phyloP scores from a whole-genome alignment of 108 stramenopile genomes.

The Chaetoceros muelleri region DNA sequence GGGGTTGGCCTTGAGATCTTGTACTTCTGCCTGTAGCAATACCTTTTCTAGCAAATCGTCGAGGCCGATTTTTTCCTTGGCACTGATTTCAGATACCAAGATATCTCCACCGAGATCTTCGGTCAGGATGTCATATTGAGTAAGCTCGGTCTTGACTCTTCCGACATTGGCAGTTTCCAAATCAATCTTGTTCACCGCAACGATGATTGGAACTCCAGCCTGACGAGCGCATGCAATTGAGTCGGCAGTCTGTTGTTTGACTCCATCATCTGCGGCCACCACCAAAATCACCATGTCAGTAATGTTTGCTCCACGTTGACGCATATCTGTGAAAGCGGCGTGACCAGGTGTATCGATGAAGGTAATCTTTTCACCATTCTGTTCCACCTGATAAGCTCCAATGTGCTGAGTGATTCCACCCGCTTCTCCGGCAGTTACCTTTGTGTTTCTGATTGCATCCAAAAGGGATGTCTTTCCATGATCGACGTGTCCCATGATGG shows the following conservation, averaged over 20 bases:
- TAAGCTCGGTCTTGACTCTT: constrained; percentile 79
- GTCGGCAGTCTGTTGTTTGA: constrained; percentile 96
- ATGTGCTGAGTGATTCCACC: constrained; percentile 99
- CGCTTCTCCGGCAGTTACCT: constrained; percentile 91
- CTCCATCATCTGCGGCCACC: constrained; percentile 98
- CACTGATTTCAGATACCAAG: constrained; percentile 84
- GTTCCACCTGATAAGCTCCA: constrained; percentile 84
- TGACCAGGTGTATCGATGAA: constrained; percentile 99
- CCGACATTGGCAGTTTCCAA: constrained; percentile 74
- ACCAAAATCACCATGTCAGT: constrained; percentile 99
- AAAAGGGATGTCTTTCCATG: constrained; percentile 99
- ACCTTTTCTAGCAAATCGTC: constrained; percentile 90
- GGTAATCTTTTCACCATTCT: constrained; percentile 71
- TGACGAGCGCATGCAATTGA: constrained; percentile 88
- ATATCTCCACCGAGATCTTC: constrained; percentile 94
- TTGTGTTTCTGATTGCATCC: constrained; percentile 84
- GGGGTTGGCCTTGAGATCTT: constrained; percentile 87
- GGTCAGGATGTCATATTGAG: constrained; percentile 81
- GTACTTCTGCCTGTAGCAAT: constrained; percentile 90
- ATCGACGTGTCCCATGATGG: constrained; percentile 99
- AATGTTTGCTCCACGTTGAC: constrained; percentile 92
- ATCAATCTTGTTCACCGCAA: constrained; percentile 98
- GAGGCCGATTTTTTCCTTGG: constrained; percentile 83
- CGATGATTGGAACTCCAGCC: constrained; percentile 89
- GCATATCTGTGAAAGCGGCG: constrained; percentile 96